A percentile compares a stretch with the other conserved stretches of the same genome.
phyloP scores from a whole-genome alignment of 768 basidiomycete species.

The Gymnopilus dilepis region DNA sequence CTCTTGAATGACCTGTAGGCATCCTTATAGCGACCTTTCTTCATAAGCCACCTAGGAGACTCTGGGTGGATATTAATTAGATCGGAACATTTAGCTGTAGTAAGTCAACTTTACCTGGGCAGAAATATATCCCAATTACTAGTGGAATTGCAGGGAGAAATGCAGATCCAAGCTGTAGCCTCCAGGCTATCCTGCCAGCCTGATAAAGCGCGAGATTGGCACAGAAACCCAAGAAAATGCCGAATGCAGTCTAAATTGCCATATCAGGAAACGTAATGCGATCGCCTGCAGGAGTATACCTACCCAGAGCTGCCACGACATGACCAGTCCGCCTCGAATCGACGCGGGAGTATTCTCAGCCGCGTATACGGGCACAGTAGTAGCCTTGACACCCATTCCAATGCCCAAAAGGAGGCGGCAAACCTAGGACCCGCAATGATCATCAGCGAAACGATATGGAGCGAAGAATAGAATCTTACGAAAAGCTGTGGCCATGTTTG shows the following conservation, averaged over 20 bases:
- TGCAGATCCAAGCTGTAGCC: slow-evolving; percentile 77
- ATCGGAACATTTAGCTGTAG: slow-evolving; percentile 26
- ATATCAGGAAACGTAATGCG: background rate
- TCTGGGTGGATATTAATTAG: slow-evolving; percentile 42
- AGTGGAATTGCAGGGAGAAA: slow-evolving; percentile 57
- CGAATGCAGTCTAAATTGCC: slow-evolving; percentile 64
- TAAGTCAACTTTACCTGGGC: slow-evolving; percentile 46
- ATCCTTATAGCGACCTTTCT: slow-evolving; percentile 68
- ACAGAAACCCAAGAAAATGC: slow-evolving; percentile 72
- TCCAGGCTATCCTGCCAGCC: slow-evolving; percentile 68
- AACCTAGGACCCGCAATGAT: slow-evolving; percentile 26
- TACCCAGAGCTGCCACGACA: slow-evolving; percentile 88
- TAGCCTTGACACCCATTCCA: slow-evolving; percentile 63
- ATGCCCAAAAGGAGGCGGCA: slow-evolving; percentile 62
- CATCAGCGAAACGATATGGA: background rate
- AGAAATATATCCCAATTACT: slow-evolving; percentile 49
- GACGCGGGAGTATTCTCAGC: slow-evolving; percentile 75
- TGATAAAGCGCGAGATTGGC: slow-evolving; percentile 64
- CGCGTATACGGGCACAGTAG: slow-evolving; percentile 62
- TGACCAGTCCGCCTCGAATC: slow-evolving; percentile 85
- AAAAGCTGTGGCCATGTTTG: slow-evolving; percentile 56
- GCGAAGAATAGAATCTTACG: slow-evolving; percentile 28
- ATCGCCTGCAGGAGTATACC: slow-evolving; percentile 18
- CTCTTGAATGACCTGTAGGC: slow-evolving; percentile 68
- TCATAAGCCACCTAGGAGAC: slow-evolving; percentile 83